Base-by-base conservation (phyloP, 805 yeast species). In the Myxozyma udenii region DNA sequence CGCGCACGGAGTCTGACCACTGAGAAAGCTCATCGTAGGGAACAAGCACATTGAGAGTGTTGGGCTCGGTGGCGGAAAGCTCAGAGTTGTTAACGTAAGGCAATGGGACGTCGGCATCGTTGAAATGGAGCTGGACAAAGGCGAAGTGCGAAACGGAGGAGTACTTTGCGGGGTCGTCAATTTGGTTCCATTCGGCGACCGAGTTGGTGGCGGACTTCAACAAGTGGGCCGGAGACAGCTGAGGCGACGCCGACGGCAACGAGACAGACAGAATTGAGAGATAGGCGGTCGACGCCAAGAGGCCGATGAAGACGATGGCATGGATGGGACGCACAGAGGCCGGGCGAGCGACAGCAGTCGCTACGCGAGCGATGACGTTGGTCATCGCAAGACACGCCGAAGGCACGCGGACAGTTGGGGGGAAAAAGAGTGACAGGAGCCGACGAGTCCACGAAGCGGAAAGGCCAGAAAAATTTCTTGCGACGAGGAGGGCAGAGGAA, bases 201-300 rank as follows among this genome's bases (percentile, higher is more conserved):
- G 74, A 63, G 33, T 14, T 14, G 3, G 71, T 58, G 50, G 72
- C 74, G 57, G 69, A 74, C 55, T 65, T 75, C 25, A 55, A 73
- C 60, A 14, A 61, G 54, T 35, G 62, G 26, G 50, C 62, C 22
- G 43, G 60, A n/a, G 21, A 57, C 19, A 36, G 57, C 33, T 16
- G 55, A 21, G 30, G 49, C 9, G 50, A 49, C 28, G 53, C 49
- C 14, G 49, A 50, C 11, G 71, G 69, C n/a, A 70, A 66, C 40
- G 71, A 66, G 42, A 69, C 61, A 60, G 71, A 73, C 52, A 79
- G 70, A 57, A 67, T 78, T 2, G 90, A 78, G 52, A 90, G 74
- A 66, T 90, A 91, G 6, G 91, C 84, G 47, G 86, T 71, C 2
- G 95, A 84, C 1, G 95, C 93, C 37, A 87, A 66, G 44, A 89